Conservation (phyloP, 768 basidiomycete genomes). For the Boletus fagicola region DNA sequence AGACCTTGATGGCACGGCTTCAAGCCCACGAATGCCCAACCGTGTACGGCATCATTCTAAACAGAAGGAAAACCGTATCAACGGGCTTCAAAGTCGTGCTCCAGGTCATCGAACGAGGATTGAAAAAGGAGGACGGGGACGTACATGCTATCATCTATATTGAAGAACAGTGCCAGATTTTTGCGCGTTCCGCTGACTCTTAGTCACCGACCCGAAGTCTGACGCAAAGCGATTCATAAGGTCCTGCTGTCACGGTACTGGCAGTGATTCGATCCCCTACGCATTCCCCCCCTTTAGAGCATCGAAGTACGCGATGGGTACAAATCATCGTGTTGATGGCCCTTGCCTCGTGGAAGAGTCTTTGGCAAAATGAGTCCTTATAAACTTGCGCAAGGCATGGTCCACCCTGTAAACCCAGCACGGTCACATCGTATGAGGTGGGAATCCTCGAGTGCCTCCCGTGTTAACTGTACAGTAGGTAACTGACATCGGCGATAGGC, state of each 20-base stretch:
- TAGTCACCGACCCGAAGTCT: too few species aligned
- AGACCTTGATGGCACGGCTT: constrained; percentile 56
- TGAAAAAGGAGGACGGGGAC: too few species aligned
- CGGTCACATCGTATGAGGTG: too few species aligned
- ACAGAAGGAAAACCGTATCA: constrained; percentile 74
- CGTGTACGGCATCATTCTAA: constrained; percentile 75
- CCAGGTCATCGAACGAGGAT: background rate
- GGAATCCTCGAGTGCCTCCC: background rate
- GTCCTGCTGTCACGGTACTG: too few species aligned
- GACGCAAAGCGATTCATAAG: background rate
- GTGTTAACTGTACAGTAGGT: background rate
- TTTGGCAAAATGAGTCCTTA: too few species aligned
- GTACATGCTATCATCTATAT: constrained; percentile 42
- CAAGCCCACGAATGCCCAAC: constrained; percentile 78
- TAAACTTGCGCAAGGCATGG: too few species aligned
- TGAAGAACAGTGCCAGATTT: constrained; percentile 86
- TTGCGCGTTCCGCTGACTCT: constrained; percentile 38
- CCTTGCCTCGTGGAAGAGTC: too few species aligned
- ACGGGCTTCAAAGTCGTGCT: constrained; percentile 48
- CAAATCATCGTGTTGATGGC: too few species aligned
- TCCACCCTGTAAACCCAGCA: too few species aligned
- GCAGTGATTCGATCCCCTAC: too few species aligned
- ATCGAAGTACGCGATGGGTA: too few species aligned
- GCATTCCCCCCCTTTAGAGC: too few species aligned
- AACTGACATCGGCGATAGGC: background rate